These are phyloP conservation scores for Dactylellina cionopaga DNA, from an alignment of 2,329 filamentous ascomycete species.

Conservation along the genomic window DNA sequence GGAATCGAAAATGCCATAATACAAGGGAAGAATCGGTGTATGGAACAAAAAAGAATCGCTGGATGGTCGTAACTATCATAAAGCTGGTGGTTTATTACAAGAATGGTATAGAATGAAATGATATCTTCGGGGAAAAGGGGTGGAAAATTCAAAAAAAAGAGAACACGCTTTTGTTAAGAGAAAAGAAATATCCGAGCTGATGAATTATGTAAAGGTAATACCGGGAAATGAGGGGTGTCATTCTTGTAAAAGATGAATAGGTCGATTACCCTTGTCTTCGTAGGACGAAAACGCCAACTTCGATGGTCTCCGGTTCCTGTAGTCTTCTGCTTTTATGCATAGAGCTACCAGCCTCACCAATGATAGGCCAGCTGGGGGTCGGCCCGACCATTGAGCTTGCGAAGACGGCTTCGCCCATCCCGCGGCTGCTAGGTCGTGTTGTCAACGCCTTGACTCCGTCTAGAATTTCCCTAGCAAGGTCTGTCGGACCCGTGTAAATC, in stretches of 20 bases:
- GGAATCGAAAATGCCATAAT: conserved; percentile 16
- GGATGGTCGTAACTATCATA: conserved; percentile 47
- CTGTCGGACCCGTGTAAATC: conserved; percentile 55
- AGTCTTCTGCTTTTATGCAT: conserved; percentile 41
- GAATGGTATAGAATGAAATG: conserved; percentile 2
- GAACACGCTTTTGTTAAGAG: conserved; percentile 13
- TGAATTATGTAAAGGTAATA: background rate
- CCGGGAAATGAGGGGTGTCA: background rate
- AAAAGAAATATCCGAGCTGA: background rate
- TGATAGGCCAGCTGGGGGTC: conserved; percentile 52
- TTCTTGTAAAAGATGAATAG: background rate
- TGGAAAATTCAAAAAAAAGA: conserved; percentile 12
- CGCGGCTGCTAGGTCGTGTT: conserved; percentile 55
- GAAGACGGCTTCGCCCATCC: conserved; percentile 57
- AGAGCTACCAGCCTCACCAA: conserved; percentile 54
- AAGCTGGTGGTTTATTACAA: conserved; percentile 40
- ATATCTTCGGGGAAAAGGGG: conserved; percentile 3
- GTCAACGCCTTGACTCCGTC: conserved; percentile 56
- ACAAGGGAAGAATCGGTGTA: conserved; percentile 33
- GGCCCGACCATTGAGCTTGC: conserved; percentile 56
- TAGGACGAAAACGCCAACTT: conserved; percentile 56
- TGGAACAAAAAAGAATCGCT: conserved; percentile 20
- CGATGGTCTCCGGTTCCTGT: conserved; percentile 54
- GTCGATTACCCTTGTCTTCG: conserved; percentile 42
- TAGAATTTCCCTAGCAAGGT: conserved; percentile 56